Percentiles rank a stretch among this genome's conserved stretches.
These are phyloP conservation scores for Bifiguratus adelaidae DNA, from an alignment of 192 early-diverging fungal species.

Conservation along the genomic window DNA sequence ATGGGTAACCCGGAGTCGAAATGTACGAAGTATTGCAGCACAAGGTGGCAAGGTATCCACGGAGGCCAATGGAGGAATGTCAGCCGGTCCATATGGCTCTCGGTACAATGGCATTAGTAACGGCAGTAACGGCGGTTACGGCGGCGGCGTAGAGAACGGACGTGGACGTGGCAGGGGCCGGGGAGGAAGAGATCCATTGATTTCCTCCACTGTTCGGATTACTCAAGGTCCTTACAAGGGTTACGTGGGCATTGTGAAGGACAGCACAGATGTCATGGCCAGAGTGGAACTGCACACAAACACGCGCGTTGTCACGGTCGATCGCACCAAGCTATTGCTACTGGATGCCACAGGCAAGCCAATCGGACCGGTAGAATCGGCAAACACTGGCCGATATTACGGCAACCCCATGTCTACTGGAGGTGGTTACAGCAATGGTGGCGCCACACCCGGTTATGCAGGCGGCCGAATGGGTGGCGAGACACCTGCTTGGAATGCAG, in stretches of 20 bases:
- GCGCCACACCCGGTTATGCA: neutral
- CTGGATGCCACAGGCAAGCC: constrained; percentile 41
- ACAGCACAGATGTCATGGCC: constrained; percentile 53
- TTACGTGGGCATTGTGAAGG: constrained; percentile 95
- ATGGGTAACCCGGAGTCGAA: constrained; percentile 58
- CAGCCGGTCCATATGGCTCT: neutral
- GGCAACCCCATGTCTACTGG: neutral
- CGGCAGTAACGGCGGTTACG: constrained; percentile 31
- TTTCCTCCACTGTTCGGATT: constrained; percentile 77
- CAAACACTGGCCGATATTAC: neutral
- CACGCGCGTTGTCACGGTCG: constrained; percentile 68
- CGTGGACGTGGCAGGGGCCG: constrained; percentile 40
- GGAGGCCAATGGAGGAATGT: too few relatives aligned
- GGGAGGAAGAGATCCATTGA: constrained; percentile 37
- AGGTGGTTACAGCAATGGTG: neutral
- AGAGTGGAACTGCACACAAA: constrained; percentile 93
- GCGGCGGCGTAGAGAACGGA: constrained; percentile 16
- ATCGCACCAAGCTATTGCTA: constrained; percentile 62
- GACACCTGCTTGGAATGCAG: constrained; percentile 45
- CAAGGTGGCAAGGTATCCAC: constrained; percentile 23
- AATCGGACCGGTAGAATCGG: constrained; percentile 27
- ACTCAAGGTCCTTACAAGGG: constrained; percentile 88
- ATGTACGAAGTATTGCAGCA: constrained; percentile 44
- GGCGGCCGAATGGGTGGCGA: constrained; percentile 9
- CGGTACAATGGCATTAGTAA: constrained; percentile 22